Conservation (phyloP, 2,329 filamentous ascomycete species). For the Thermothelomyces thermophilus region DNA sequence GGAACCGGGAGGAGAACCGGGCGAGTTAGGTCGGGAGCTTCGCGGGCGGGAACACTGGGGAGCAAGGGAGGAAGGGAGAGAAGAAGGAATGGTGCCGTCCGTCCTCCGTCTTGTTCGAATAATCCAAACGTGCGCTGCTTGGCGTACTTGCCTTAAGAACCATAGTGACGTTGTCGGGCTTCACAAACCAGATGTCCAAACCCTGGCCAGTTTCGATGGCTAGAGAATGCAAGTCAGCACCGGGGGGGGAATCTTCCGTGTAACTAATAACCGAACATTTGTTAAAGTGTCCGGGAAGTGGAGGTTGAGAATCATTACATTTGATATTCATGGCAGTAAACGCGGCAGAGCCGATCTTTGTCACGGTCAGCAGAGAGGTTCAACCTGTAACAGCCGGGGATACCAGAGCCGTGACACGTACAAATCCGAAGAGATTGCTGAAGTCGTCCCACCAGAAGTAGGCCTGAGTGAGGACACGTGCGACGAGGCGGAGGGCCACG, state of each 20-base stretch:
- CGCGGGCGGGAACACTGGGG: too few species aligned
- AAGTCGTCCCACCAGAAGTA: slow-evolving; percentile 26
- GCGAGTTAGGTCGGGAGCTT: too few species aligned
- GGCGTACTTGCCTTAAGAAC: slow-evolving; percentile 29
- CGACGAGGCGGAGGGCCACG: slow-evolving; percentile 18
- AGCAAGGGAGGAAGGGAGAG: too few species aligned
- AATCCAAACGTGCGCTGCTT: background rate
- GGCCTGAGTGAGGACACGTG: slow-evolving; percentile 21
- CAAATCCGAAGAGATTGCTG: slow-evolving; percentile 20
- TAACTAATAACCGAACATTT: background rate
- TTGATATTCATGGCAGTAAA: slow-evolving; percentile 16
- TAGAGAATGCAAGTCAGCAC: too few species aligned
- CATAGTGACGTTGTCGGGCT: slow-evolving; percentile 34
- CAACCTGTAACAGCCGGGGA: too few species aligned
- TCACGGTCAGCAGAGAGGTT: background rate
- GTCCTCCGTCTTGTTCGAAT: too few species aligned
- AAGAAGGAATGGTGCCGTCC: too few species aligned
- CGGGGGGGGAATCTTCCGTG: background rate
- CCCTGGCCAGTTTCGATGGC: slow-evolving; percentile 37
- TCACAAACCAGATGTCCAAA: slow-evolving; percentile 45
- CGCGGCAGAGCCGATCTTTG: slow-evolving; percentile 14
- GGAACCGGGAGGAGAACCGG: too few species aligned
- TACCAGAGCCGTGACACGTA: too few species aligned
- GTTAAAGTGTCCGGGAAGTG: background rate
- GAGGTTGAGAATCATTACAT: too few species aligned